Evolutionary conservation across 1,284 basidiomycete species (phyloP).

Genomic region (Austropuccinia psidii): DNA sequence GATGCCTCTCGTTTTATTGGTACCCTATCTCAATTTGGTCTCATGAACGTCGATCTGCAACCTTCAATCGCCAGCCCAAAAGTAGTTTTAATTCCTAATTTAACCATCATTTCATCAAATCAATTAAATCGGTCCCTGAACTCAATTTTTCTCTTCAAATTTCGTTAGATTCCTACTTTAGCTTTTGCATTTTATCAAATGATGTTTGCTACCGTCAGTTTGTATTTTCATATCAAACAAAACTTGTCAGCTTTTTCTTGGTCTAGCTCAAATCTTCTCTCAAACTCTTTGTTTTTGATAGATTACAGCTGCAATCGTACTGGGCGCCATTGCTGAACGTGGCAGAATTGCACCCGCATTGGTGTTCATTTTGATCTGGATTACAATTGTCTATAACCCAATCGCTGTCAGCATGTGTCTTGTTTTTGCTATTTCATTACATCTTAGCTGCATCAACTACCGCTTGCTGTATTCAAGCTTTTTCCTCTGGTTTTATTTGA

Average conservation of each 20-base stretch:
- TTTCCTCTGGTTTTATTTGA: not conserved
- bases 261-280: not conserved
- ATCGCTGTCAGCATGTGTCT: conserved; percentile 52
- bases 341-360: conserved; percentile 75
- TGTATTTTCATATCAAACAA: conserved; percentile 41
- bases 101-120: conserved; percentile 45
- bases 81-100: not conserved
- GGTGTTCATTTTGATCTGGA: conserved; percentile 84
- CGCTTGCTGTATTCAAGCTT: not conserved
- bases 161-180: conserved; percentile 61
- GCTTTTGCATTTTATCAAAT: conserved; percentile 81
- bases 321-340: conserved; percentile 88
- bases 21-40: conserved; percentile 29
- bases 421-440: not conserved
- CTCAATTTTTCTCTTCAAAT: conserved; percentile 62
- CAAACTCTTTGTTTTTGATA: conserved; percentile 36
- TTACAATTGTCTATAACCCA: conserved; percentile 85
- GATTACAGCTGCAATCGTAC: conserved; percentile 61
- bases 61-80: conserved; percentile 31
- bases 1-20: conserved; percentile 35
- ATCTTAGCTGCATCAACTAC: not conserved
- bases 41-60: conserved; percentile 36
- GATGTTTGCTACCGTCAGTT: conserved; percentile 74
- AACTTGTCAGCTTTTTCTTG: too few species aligned
- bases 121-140: conserved; percentile 62